These are phyloP conservation scores for Thuidium tamariscinum DNA, from an alignment of 225 moss, liverwort and hornwort genomes.

Conservation along the genomic window DNA sequence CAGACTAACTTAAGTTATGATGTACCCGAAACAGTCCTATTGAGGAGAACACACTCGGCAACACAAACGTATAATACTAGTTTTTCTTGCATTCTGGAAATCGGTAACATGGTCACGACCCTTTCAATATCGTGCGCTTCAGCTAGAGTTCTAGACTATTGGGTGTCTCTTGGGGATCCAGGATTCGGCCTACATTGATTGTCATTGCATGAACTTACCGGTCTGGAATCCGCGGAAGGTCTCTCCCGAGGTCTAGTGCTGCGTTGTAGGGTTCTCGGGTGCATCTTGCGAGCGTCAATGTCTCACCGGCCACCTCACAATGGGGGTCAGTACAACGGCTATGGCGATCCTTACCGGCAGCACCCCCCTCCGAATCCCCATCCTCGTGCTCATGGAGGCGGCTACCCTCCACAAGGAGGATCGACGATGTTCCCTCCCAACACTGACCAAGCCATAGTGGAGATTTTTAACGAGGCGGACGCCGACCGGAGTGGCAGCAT, in stretches of 20 bases:
- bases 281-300: background rate
- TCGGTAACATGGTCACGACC: background rate
- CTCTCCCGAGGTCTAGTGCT: background rate
- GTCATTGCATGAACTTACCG: background rate
- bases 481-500: conserved; percentile 12
- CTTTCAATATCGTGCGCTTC: background rate
- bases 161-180: background rate
- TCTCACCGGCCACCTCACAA: background rate
- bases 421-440: conserved; percentile 5
- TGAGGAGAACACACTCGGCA: background rate
- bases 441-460: conserved; percentile 1
- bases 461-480: conserved; percentile 16
- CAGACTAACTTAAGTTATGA: background rate
- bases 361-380: background rate
- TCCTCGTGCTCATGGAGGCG: background rate
- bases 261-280: background rate
- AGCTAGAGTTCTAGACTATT: too few species aligned
- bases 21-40: background rate
- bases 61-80: background rate
- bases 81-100: background rate
- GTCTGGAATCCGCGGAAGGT: background rate
- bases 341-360: background rate
- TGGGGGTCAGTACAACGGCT: background rate
- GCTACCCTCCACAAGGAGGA: background rate
- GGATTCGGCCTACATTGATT: background rate